Conservation (phyloP, 2,329 filamentous ascomycete species). For the Alternaria hordeiaustralica region DNA sequence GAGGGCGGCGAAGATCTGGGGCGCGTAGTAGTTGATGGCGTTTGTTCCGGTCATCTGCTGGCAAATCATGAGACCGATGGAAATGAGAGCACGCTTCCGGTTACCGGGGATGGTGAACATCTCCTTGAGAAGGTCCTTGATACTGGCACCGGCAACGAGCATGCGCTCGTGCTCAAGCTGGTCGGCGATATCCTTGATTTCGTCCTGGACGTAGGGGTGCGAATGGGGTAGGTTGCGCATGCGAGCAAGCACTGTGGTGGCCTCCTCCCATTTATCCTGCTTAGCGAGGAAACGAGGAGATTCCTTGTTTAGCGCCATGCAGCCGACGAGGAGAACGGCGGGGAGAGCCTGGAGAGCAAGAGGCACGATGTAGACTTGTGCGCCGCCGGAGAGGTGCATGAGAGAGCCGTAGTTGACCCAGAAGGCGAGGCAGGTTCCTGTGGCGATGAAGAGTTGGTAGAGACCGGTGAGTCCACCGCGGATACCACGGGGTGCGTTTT, state of each 20-base stretch:
- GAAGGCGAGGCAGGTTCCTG: conserved; percentile 57
- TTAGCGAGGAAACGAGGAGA: conserved; percentile 73
- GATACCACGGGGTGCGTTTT: conserved; percentile 65
- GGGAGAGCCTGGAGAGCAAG: conserved; percentile 70
- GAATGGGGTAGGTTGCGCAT: conserved; percentile 60
- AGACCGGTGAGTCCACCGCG: conserved; percentile 66
- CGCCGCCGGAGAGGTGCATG: conserved; percentile 54
- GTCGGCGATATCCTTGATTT: conserved; percentile 47
- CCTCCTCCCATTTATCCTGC: conserved; percentile 71
- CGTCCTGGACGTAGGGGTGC: conserved; percentile 47
- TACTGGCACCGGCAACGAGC: conserved; percentile 59
- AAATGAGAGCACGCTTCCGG: conserved; percentile 68
- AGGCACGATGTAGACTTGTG: conserved; percentile 65
- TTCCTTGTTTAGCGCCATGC: conserved; percentile 69
- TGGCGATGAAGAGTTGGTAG: conserved; percentile 32
- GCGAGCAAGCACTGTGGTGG: conserved; percentile 61
- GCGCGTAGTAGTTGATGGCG: conserved; percentile 68
- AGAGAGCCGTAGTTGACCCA: conserved; percentile 63
- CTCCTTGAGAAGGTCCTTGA: conserved; percentile 50
- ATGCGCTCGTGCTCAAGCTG: conserved; percentile 62
- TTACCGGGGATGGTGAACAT: conserved; percentile 58
- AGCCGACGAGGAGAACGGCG: conserved; percentile 64
- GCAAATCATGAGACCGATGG: conserved; percentile 69
- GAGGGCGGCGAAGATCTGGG: conserved; percentile 71
- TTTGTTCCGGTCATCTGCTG: conserved; percentile 73